Base-by-base conservation (phyloP, 1,284 basidiomycete species). In the Rhodotorula glutinis region DNA sequence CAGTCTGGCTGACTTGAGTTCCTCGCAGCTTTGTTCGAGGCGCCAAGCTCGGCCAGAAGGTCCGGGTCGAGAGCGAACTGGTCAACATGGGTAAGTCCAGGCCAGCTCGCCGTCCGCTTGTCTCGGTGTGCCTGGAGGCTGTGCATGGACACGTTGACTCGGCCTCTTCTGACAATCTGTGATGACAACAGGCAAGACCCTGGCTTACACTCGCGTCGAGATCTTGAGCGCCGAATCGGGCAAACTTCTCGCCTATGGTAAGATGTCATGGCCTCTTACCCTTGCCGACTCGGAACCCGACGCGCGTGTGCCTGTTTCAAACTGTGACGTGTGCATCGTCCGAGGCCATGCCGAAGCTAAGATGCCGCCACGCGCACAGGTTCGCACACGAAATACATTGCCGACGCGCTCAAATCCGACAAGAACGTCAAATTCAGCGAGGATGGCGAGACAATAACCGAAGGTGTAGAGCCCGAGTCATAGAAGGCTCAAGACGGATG, bases 371-470 rank as follows among this genome's bases (percentile, higher is more conserved):
- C 9, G 86, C 21, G 4, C 19, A 3, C 56, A 72, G 76, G 76
- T 23, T 73, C 76, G 19, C 91, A 94, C 76, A 94, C 91, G 11
- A 94, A 95, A 78, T 93, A 90, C 74, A 83, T 94, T 66, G 90
- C 88, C 21, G 89, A 85, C 77, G 89, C 88, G 10, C 82, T 84
- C 21, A 82, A 81, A 7, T 85, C 89, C 74, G 79, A 89, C 83
- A 83, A 88, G 67, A 91, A 92, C 73, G 86, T 93, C 57, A 88
- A 85, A 75, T 88, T 94, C 70, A 88, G 89, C 4, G 84, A 85
- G 60, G 86, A 89, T 68, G 91, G 91, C 27, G 87, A 89, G 77
- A 81, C 75, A 2, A 82, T 92, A 3, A 71, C 89, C 44, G 85
- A 90, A 72, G 89, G 89, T 3, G 19, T 4, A 17, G 33, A 40